Evolutionary conservation across 257 asterid genomes (phyloP), one percentile per base, ranked within the genome.

Genomic region (Lithospermum erythrorhizon): DNA sequence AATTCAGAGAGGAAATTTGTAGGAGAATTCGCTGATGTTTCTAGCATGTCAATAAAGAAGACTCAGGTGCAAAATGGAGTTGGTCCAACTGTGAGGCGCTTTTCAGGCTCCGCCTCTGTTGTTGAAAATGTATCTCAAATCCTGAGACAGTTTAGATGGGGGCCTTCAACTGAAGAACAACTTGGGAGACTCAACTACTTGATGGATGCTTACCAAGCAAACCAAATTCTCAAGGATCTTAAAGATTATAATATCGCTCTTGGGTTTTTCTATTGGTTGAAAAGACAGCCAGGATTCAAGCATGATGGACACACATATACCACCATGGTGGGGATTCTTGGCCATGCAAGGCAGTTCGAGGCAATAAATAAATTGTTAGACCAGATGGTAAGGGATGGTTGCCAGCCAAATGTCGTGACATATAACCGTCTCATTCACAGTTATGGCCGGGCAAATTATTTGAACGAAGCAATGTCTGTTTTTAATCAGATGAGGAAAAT

Each of bases 261-360:
- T 15, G 85, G 83, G n/a, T 91, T 88, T 75, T 91, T 91, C 82
- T 70, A 91, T 74, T 91, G 97, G 95, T 70, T 88, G 74, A 84
- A 88, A 70, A 66, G 70, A 49, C 85, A 82, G 69, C 87, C 83
- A 0, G 94, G 98, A 15, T 91, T 84, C 73, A 88, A 80, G 78
- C 98, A 91, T 20, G 98, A 91, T 30, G 95, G 95, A 0, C 96
- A 88, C 58, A 88, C 98, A 0, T 91, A 91, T 69, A 91, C 98
- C 56, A 91, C 98, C 70, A 88, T 88, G 96, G 89, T 88, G 21
- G 98, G 98, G 27, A 84, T 88, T 57, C 95, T 88, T 71, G 98
- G 98, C 20, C 94, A 94, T 55, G 86, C 94, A 9, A 68, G 83
- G 64, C 94, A 88, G 72, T 91, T 91, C 58, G 87, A 78, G 18